Base-by-base conservation (phyloP, 2,329 filamentous ascomycete genomes). In the Colletotrichum acutatum region DNA sequence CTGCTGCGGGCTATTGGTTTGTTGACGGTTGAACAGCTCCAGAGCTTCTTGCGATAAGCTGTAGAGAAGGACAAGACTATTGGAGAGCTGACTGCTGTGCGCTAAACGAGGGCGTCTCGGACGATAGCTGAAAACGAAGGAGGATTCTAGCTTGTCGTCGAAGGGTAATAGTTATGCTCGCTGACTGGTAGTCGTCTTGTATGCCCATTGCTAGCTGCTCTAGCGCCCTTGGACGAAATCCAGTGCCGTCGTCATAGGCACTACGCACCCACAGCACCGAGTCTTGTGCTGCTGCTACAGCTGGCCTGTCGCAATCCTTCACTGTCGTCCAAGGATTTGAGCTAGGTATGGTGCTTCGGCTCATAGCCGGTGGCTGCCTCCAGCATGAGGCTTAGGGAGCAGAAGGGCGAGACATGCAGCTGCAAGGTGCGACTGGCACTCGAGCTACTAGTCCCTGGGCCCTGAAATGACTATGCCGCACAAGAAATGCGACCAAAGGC, bases 401-500 rank as follows among this genome's bases (percentile, higher is more conserved):
- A 72, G 69, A 56, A 62, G 49, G 37, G 46, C 66, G 66, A 61
- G 56, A 72, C 71, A 66, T 66, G 66, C 66, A 72, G 54, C 59
- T 62, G 66, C 60, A 72, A 26, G 56, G 53, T 58, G 37, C 65
- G 66, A 72, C 60, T 72, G 71, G 66, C 56, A 71, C 49, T 34
- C 26, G 22, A 57, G 26, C 32, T 56, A 60, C 60, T n/a, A 37
- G 71, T 65, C 56, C 71, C 60, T 61, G 66, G 56, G 57, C 60
- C 60, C 66, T 34, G 56, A 30, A 53, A 46, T 61, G 22, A 37
- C 56, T 49, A 57, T n/a, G 60, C 71, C 60, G 34, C 71, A 70
- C 59, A 46, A 56, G 26, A 60, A 68, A 60, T 57, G 60, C 66
- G 46, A 70, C 60, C 70, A 65, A 16, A 37, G 34, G 24, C 49